Percentiles rank a stretch among this genome's conserved stretches.
These are phyloP conservation scores for Ensete glaucum DNA, from an alignment of 176 grass and related monocot genomes.

Conservation along the genomic window DNA sequence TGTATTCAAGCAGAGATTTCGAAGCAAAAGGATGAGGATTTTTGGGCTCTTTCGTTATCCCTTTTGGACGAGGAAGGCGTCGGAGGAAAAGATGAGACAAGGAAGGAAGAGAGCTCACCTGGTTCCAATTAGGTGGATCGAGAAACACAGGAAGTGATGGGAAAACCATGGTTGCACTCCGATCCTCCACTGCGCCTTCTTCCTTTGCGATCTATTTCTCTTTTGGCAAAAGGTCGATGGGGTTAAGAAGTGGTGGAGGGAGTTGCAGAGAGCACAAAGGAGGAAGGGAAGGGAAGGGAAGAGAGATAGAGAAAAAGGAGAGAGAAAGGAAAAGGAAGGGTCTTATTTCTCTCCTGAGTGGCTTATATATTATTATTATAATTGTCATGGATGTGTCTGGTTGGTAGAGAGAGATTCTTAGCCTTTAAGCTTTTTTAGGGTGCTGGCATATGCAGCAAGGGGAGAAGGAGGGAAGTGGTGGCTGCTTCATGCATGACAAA, in stretches of 20 bases:
- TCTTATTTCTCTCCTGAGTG: background rate
- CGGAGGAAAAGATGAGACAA: background rate
- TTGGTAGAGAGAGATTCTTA: slow-evolving; percentile 6
- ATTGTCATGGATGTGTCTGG: background rate
- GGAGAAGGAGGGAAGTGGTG: background rate
- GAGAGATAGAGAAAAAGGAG: background rate
- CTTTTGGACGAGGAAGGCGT: too few species aligned
- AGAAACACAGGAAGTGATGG: slow-evolving; percentile 12
- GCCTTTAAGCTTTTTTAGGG: slow-evolving; percentile 14
- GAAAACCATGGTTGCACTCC: slow-evolving; percentile 11
- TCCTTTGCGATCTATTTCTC: slow-evolving; percentile 7
- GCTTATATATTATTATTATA: background rate
- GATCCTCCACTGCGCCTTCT: background rate
- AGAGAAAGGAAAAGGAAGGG: background rate
- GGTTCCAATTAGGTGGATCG: slow-evolving; percentile 21
- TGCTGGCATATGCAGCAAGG: background rate
- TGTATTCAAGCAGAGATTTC: slow-evolving; percentile 6
- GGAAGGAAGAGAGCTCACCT: slow-evolving; percentile 1
- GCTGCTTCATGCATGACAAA: background rate
- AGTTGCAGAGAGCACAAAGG: slow-evolving; percentile 7
- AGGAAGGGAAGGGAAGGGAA: background rate
- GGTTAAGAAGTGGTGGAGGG: background rate
- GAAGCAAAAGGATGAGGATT: background rate
- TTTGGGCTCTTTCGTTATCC: background rate
- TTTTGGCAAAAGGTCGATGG: slow-evolving; percentile 8